Evolutionary conservation across 495 filamentous ascomycete genomes (phyloP), one percentile per base, ranked within the genome.

Genomic region (Aspergillus haitiensis): DNA sequence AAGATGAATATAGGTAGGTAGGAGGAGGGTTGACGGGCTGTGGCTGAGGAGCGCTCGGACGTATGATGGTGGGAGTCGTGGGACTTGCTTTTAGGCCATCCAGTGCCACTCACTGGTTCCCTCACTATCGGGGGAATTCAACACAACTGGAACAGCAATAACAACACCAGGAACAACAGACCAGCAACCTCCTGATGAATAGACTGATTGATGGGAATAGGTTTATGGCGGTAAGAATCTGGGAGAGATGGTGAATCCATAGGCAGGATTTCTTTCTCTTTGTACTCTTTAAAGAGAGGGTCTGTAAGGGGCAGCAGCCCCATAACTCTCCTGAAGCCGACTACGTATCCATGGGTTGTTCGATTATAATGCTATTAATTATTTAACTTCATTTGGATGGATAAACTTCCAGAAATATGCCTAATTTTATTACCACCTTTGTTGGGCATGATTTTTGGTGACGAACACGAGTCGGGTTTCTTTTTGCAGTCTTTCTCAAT

Each of bases 21-120:
- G 46, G 39, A 45, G 42, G 45, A 40, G 50, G 48, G 55, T 9
- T 32, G 45, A 52, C 52, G 34, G 51, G 56, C 45, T 61, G 58
- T 60, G 65, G 62, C 59, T 61, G 60, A 63, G 60, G 61, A 45
- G 54, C 62, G 62, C 62, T 67, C 62, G 62, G 65, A 64, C 62
- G 53, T 56, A 51, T 36, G n/a, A n/a, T 55, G 51, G 53, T 55
- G 60, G 59, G 49, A 59, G 37, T 58, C 53, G 56, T 62, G 58
- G 61, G 47, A 52, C 52, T 52, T 57, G 52, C 44, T 47, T 47
- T 27, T 16, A 7, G 44, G 27, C 13, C 44, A 47, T 47, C 44
- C 44, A 47, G 44, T 18, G 16, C 44, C 6, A 47, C 21, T 27
- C n/a, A 27, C 44, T 47, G n/a, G 44, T n/a, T 47, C 44, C 44